Evolutionary conservation across 345 rosid genomes (phyloP).

Genomic region (Brassica carinata): DNA sequence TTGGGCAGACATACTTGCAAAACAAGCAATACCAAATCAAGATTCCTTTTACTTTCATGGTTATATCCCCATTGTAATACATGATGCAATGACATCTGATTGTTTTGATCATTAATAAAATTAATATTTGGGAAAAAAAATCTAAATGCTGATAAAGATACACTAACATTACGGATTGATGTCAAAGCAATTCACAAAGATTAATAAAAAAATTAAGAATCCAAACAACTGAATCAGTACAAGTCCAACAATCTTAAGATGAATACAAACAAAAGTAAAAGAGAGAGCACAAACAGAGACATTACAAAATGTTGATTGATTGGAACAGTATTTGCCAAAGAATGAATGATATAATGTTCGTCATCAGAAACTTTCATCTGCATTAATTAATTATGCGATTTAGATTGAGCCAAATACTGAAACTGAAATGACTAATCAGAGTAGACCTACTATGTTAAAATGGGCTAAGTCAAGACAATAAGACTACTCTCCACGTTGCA

Average conservation of each 20-base stretch:
- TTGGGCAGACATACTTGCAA: no score
- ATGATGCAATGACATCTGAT: no score
- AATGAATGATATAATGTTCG: no score
- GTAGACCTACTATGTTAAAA: background rate
- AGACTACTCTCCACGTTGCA: background rate
- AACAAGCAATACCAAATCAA: no score
- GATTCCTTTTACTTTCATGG: no score
- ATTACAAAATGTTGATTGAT: background rate
- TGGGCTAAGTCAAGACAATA: background rate
- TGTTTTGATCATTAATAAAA: no score
- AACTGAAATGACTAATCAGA: background rate
- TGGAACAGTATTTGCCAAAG: background rate
- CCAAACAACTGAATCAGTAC: background rate
- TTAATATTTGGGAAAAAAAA: no score
- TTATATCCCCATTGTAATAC: no score
- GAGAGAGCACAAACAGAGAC: background rate
- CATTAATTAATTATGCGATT: background rate
- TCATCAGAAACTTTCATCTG: no score
- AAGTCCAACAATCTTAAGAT: background rate
- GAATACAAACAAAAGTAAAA: background rate
- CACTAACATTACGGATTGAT: background rate
- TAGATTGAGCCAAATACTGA: background rate
- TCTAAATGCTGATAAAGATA: background rate
- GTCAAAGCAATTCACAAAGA: background rate
- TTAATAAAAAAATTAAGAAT: no score